These are phyloP conservation scores for Moesziomyces globuligerus DNA, from an alignment of 1,284 basidiomycete species.

Conservation along the genomic window DNA sequence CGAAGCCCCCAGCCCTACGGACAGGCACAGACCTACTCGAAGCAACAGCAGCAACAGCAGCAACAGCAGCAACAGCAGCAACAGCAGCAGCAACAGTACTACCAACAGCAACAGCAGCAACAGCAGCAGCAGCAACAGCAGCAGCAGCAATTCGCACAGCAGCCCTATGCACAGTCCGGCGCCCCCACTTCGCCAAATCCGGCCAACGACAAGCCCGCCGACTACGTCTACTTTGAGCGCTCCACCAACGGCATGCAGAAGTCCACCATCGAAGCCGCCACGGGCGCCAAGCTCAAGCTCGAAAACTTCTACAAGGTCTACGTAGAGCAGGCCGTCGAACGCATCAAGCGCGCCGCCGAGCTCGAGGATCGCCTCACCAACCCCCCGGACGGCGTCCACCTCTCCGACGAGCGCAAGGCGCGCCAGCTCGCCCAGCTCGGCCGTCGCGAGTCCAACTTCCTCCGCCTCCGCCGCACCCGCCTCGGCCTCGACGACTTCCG, in stretches of 20 bases:
- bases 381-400: conserved; percentile 54
- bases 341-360: conserved; percentile 89
- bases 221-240: conserved; percentile 96
- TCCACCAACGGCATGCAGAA: conserved; percentile 84
- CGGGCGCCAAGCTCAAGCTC: conserved; percentile 94
- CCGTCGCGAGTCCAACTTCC: conserved; percentile 80
- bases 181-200: conserved; percentile 41
- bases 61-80: conserved; percentile 30
- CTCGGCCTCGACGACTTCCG: conserved; percentile 92
- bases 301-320: conserved; percentile 98
- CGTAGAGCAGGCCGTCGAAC: conserved; percentile 87
- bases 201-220: conserved; percentile 70
- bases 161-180: conserved; percentile 20
- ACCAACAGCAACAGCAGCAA: conserved; percentile 30
- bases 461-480: conserved; percentile 89
- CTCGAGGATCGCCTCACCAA: conserved; percentile 82
- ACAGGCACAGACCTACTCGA: conserved; percentile 38
- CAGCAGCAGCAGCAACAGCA: conserved; percentile 31
- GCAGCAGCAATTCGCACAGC: too few species aligned
- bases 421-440: conserved; percentile 90
- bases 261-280: conserved; percentile 88
- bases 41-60: conserved; percentile 27
- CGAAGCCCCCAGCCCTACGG: conserved; percentile 36
- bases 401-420: conserved; percentile 82
- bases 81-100: conserved; percentile 12